These are phyloP conservation scores for Cairneyella variabilis DNA, from an alignment of 495 filamentous ascomycete species.

Conservation along the genomic window DNA sequence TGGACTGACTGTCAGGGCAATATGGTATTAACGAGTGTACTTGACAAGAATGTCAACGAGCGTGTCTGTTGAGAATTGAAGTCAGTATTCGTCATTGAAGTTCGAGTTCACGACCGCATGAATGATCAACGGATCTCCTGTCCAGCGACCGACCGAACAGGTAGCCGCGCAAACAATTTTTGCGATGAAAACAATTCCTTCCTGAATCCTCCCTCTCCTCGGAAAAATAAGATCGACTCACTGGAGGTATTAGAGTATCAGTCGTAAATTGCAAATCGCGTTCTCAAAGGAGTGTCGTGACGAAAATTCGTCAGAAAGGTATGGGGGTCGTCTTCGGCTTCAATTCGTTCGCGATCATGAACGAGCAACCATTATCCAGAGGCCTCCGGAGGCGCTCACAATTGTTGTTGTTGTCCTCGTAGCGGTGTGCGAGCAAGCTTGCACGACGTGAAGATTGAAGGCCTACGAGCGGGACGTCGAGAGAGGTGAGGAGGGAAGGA, in stretches of 20 bases:
- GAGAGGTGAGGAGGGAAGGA: too few relatives aligned
- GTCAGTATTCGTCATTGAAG: conserved; percentile 29
- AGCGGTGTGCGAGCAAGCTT: conserved; percentile 21
- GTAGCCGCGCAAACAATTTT: conserved; percentile 8
- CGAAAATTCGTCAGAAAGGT: conserved; percentile 31
- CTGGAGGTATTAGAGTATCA: conserved; percentile 22
- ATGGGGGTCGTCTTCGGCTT: conserved; percentile 12
- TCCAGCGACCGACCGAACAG: neutral
- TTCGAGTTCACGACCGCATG: conserved; percentile 30
- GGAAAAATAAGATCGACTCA: conserved; percentile 18
- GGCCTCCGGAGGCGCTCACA: conserved; percentile 28
- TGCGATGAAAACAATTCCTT: conserved; percentile 23
- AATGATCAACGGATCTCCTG: conserved; percentile 28
- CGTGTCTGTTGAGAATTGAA: conserved; percentile 32
- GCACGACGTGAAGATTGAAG: conserved; percentile 15
- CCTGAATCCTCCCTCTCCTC: neutral
- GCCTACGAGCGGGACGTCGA: conserved; percentile 5
- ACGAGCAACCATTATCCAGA: conserved; percentile 27
- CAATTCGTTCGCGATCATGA: conserved; percentile 19
- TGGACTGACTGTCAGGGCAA: conserved; percentile 44
- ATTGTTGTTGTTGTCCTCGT: conserved; percentile 1
- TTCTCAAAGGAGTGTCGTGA: conserved; percentile 44
- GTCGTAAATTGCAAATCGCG: conserved; percentile 19
- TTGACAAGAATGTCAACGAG: conserved; percentile 60
- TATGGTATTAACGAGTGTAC: conserved; percentile 57